A percentile compares a stretch with the other conserved stretches of the same genome.
These are phyloP conservation scores for Xerocomellus chrysenteron DNA, from an alignment of 768 basidiomycete genomes.

Conservation along the genomic window DNA sequence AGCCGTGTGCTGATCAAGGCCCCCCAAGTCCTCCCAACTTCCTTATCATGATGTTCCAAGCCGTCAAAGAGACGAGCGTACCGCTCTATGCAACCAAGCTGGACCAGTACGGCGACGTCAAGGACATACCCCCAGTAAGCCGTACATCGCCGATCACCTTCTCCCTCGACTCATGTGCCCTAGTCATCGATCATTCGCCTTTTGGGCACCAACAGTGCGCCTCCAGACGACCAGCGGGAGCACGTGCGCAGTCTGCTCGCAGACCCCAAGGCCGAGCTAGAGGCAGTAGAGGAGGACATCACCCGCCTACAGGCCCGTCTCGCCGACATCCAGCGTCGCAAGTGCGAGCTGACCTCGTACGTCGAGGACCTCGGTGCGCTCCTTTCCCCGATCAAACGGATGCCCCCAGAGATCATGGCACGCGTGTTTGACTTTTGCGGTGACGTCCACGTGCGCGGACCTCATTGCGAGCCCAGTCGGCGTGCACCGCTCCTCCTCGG, in stretches of 20 bases:
- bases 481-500: slow-evolving; percentile 31
- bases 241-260: slow-evolving; percentile 24
- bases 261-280: slow-evolving; percentile 29
- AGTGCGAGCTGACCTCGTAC: slow-evolving; percentile 27
- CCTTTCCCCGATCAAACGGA: slow-evolving; percentile 32
- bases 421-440: slow-evolving; percentile 34
- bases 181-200: slow-evolving; percentile 34
- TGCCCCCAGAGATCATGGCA: slow-evolving; percentile 35
- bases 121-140: slow-evolving; percentile 30
- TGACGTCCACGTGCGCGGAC: slow-evolving; percentile 26
- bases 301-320: slow-evolving; percentile 30
- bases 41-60: slow-evolving; percentile 10
- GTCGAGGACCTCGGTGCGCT: slow-evolving; percentile 35
- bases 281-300: slow-evolving; percentile 27
- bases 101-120: slow-evolving; percentile 30
- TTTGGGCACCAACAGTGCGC: slow-evolving; percentile 26
- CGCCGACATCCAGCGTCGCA: slow-evolving; percentile 29
- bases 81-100: slow-evolving; percentile 26
- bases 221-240: slow-evolving; percentile 29
- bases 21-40: background rate
- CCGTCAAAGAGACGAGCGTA: slow-evolving; percentile 23
- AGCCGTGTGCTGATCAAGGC: background rate
- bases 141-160: background rate
- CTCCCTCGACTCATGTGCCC: slow-evolving; percentile 3
- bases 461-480: slow-evolving; percentile 31